Evolutionary conservation across 306 rosid genomes (phyloP).

Genomic region (Leucaena leucocephala): DNA sequence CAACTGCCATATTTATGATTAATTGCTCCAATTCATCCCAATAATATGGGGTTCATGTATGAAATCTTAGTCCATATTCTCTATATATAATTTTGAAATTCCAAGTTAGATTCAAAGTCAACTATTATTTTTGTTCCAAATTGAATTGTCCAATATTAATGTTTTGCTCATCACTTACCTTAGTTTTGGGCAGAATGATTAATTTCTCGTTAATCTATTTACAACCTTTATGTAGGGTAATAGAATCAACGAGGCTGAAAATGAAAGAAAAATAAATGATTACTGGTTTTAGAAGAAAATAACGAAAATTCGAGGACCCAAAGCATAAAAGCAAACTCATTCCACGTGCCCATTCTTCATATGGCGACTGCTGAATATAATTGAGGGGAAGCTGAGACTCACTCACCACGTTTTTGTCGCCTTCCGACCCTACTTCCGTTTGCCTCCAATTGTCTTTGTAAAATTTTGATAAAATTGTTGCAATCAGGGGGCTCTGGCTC

Average conservation of each 20-base stretch:
- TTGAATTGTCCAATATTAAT: background rate
- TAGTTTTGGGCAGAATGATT: background rate
- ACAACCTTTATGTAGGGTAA: background rate
- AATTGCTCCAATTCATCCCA: too few relatives aligned
- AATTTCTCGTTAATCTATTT: background rate
- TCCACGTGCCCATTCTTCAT: background rate
- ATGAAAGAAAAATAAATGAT: background rate
- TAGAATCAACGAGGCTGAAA: background rate
- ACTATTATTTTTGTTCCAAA: background rate
- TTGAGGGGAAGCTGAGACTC: background rate
- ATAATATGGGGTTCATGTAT: background rate
- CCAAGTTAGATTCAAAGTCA: background rate
- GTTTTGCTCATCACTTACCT: background rate
- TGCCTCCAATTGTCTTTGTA: background rate
- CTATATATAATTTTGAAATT: background rate
- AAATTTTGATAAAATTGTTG: background rate
- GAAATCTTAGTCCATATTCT: background rate
- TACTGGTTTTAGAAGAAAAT: background rate
- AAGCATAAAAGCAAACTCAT: background rate
- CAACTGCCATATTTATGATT: background rate
- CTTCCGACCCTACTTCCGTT: background rate
- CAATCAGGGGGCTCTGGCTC: background rate
- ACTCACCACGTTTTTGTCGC: background rate
- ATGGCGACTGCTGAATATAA: background rate
- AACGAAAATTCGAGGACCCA: background rate